phyloP scores from a whole-genome alignment of 176 grass and related monocot species.

The Triticum monococcum region DNA sequence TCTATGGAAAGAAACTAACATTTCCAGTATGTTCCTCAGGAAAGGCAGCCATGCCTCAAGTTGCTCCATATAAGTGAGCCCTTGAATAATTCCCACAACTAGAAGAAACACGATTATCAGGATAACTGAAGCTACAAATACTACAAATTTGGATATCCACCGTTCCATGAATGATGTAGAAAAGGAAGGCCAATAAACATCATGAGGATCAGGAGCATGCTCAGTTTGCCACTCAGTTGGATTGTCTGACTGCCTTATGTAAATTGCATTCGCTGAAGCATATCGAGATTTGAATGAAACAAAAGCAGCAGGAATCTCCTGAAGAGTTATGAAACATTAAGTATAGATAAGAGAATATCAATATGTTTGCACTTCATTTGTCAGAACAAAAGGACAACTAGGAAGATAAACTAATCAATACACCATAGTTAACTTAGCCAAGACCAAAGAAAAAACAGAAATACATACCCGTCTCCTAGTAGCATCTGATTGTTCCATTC shows the following conservation, averaged over 20 bases:
- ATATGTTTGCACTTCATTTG: neutral
- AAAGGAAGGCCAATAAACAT: slow-evolving; percentile 96
- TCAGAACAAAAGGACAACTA: slow-evolving; percentile 21
- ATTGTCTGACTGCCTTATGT: slow-evolving; percentile 73
- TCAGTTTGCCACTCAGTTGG: slow-evolving; percentile 92
- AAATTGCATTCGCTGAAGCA: slow-evolving; percentile 64
- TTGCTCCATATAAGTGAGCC: slow-evolving; percentile 84
- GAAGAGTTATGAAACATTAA: slow-evolving; percentile 23
- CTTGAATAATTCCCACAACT: slow-evolving; percentile 85
- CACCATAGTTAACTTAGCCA: neutral
- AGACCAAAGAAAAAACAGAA: neutral
- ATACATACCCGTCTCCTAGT: slow-evolving; percentile 60
- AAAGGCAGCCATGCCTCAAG: slow-evolving; percentile 86
- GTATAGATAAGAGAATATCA: slow-evolving; percentile 6
- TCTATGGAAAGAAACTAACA: slow-evolving; percentile 48
- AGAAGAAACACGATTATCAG: slow-evolving; percentile 81
- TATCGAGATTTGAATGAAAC: slow-evolving; percentile 87
- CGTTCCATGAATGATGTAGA: slow-evolving; percentile 87
- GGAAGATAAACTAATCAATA: neutral
- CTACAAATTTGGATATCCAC: slow-evolving; percentile 90
- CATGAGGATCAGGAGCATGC: slow-evolving; percentile 69
- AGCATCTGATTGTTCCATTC: slow-evolving; percentile 72
- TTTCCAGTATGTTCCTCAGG: slow-evolving; percentile 72
- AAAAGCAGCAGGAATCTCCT: slow-evolving; percentile 87
- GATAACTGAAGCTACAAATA: slow-evolving; percentile 70